Base-by-base conservation (phyloP, 345 rosid species). In the Pugionium dolabratum region DNA sequence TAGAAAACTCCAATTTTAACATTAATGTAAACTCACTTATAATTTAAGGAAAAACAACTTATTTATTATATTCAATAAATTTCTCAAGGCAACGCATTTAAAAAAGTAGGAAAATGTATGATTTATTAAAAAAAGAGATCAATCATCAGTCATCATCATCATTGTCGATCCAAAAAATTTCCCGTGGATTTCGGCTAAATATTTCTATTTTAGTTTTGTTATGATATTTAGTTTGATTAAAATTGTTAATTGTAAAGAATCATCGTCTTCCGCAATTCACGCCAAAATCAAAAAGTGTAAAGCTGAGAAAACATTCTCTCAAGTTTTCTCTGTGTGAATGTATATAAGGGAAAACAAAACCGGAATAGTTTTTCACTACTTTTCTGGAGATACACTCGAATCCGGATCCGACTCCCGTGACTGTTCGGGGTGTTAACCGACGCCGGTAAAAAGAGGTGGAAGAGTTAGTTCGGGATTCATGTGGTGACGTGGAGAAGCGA, bases 181-280 rank as follows among this genome's bases (percentile, higher is more conserved):
- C 44, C 77, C 77, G 77, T 44, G 26, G 77, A 73, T 73, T 67
- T 66, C 77, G 77, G 36, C 45, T 35, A 50, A 64, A 59, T 6
- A 59, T 50, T 37, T 71, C 35, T 33, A 10, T 49, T 32, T 66
- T 7, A 44, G 11, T 42, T 18, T 18, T 18, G 6, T 29, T 3
- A 2, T 11, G 43, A 66, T 32, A 65, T 53, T 53, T 30, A 40
- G 4, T 40, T 64, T 51, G 1, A 8, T 18, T 10, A 2, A 4
- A 6, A 10, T 3, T 18, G 18, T 18, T 18, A 10, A 32, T 39
- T 18, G 25, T 5, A 70, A 61, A 32, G 42, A 58, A 73, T 58
- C 68, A 57, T 66, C 77, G 63, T 66, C 77, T 73, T 66, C 77
- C 72, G 77, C 50, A 60, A 66, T 73, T 54, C 52, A 73, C 72